Conservation (phyloP, 202 grass and related monocot species). For the Carex sylvatica region DNA sequence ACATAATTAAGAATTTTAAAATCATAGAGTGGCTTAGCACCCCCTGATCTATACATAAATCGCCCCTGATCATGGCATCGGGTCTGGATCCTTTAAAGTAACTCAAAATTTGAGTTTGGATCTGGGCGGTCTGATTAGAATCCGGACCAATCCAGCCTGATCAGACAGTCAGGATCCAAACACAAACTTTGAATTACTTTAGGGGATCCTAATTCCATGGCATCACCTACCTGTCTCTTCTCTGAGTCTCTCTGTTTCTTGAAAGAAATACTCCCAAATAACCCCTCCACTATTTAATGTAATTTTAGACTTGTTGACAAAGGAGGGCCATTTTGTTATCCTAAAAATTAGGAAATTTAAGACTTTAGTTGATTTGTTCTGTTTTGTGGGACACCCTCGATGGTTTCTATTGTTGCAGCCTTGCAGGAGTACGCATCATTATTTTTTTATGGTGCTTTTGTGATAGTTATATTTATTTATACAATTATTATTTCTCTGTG, state of each 20-base stretch:
- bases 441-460: not conserved
- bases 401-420: not conserved
- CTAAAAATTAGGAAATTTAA: not conserved
- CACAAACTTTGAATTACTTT: no score
- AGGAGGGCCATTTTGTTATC: not conserved
- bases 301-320: not conserved
- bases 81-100: no score
- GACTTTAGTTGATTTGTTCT: not conserved
- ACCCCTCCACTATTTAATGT: not conserved
- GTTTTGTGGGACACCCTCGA: not conserved
- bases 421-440: not conserved
- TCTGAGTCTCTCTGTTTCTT: not conserved
- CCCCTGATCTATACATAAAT: no score
- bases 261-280: not conserved
- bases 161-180: no score
- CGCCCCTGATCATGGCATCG: no score
- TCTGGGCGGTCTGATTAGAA: no score
- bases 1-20: no score
- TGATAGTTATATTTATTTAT: not conserved
- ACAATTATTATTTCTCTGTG: not conserved
- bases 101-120: no score
- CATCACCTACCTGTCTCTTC: not conserved
- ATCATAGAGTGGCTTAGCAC: no score
- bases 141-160: no score
- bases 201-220: not conserved